Conservation (phyloP, 2,329 filamentous ascomycete genomes). For the Fusarium pseudoanthophilum region DNA sequence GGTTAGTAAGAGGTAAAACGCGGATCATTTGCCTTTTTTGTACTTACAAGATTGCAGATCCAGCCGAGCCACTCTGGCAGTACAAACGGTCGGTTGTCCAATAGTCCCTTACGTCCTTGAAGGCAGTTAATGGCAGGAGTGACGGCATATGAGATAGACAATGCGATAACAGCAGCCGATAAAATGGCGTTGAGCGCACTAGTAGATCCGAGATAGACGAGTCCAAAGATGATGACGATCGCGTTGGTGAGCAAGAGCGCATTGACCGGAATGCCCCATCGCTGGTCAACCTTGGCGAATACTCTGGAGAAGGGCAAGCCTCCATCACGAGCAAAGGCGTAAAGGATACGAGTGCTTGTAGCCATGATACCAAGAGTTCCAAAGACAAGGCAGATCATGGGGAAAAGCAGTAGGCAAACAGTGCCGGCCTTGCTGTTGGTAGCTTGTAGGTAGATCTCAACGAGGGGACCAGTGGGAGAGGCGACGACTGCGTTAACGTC, state of each 20-base stretch:
- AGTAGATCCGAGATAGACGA: neutral
- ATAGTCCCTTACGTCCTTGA: neutral
- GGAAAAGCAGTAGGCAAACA: neutral
- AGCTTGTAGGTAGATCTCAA: neutral
- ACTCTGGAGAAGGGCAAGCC: neutral
- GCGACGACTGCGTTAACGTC: rapidly evolving
- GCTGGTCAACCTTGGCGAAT: neutral
- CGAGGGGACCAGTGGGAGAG: neutral
- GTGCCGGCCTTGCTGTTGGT: neutral
- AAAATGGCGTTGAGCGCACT: neutral
- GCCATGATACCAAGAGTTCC: neutral
- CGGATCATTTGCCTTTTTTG: rapidly evolving
- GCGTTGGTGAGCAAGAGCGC: neutral
- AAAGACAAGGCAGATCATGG: neutral
- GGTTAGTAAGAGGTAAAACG: neutral
- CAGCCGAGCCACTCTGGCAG: neutral
- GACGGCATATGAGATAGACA: neutral
- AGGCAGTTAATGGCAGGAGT: neutral
- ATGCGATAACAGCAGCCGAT: neutral
- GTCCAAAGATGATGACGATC: neutral
- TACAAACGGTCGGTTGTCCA: neutral
- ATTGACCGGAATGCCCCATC: neutral
- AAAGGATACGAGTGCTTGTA: neutral
- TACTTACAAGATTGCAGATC: neutral
- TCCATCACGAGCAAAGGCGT: neutral